Conservation (phyloP, 139 green algal genomes). For the Asterochloris erici region DNA sequence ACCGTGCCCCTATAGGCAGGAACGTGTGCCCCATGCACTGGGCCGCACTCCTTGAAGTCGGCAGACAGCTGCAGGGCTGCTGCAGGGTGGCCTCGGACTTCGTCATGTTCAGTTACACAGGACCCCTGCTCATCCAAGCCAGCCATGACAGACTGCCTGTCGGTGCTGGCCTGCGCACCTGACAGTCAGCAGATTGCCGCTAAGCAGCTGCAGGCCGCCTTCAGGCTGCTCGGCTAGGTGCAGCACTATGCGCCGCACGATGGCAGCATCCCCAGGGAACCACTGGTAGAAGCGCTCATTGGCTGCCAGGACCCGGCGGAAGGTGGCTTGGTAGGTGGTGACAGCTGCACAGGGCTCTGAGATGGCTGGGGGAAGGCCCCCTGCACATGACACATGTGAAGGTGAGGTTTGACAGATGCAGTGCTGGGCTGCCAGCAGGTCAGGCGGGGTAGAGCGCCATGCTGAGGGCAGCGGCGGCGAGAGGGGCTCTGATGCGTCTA, state of each 20-base stretch:
- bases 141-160: too few relatives aligned
- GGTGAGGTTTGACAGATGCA: background rate
- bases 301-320: constrained; percentile 57
- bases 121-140: too few relatives aligned
- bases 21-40: too few relatives aligned
- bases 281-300: constrained; percentile 85
- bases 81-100: too few relatives aligned
- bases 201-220: constrained; percentile 52
- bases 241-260: constrained; percentile 63
- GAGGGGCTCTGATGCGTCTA: too few relatives aligned
- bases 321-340: constrained; percentile 58
- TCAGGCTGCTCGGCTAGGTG: constrained; percentile 57
- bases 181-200: constrained; percentile 67
- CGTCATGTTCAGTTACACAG: too few relatives aligned
- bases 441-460: background rate
- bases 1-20: too few relatives aligned
- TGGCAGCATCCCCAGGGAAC: constrained; percentile 49
- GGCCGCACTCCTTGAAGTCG: too few relatives aligned
- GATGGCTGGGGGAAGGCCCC: constrained; percentile 74
- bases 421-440: background rate
- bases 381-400: constrained; percentile 68
- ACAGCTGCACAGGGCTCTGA: constrained; percentile 55
- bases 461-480: background rate
- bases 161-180: background rate
- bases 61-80: too few relatives aligned